phyloP scores from a whole-genome alignment of 257 asterid genomes.

The Solanum chmielewskii region DNA sequence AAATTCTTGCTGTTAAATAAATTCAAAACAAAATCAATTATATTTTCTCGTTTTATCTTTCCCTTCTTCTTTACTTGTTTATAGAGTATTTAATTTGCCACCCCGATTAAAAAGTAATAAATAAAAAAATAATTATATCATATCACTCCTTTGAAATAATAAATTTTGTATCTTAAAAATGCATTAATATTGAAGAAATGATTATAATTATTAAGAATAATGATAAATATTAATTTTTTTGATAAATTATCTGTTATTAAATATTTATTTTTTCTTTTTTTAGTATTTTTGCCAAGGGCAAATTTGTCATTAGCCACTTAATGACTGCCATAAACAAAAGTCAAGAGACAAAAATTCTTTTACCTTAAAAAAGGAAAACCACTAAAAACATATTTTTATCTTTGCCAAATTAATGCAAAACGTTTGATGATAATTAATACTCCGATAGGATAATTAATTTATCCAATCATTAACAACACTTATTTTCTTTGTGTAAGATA shows the following conservation, averaged over 20 bases:
- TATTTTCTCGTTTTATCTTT: no score
- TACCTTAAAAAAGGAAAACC: background rate
- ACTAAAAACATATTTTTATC: background rate
- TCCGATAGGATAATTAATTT: background rate
- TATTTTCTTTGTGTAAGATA: background rate
- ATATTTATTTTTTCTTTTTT: no score
- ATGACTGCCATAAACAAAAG: background rate
- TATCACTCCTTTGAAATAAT: background rate
- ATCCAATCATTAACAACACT: background rate
- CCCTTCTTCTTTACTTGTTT: no score
- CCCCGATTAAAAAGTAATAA: no score
- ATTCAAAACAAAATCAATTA: no score
- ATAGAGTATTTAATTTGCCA: no score
- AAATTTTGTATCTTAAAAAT: no score
- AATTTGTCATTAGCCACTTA: background rate
- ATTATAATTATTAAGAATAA: no score
- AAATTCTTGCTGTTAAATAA: background rate
- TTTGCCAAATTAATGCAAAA: background rate
- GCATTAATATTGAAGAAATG: no score
- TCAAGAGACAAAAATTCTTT: background rate
- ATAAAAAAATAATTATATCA: no score
- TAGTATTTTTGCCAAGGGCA: background rate
- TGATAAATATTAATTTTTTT: no score
- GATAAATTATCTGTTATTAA: no score
- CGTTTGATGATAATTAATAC: background rate